Conservation (phyloP, 768 basidiomycete species). For the Amylocystis lapponica region DNA sequence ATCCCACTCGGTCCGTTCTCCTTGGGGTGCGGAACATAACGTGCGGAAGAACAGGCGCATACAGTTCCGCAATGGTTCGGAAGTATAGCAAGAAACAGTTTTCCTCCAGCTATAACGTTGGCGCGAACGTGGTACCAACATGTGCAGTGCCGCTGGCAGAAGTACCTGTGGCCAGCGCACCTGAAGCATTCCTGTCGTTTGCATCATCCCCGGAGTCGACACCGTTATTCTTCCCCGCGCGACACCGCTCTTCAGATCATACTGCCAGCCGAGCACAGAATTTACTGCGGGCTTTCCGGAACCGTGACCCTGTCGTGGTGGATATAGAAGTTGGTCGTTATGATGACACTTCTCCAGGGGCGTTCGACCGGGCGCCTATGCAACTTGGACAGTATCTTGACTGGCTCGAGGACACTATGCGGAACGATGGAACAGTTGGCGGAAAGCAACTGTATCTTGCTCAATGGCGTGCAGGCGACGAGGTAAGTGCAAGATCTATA, state of each 20-base stretch:
- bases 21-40: too few species aligned
- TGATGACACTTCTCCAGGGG: conserved; percentile 2
- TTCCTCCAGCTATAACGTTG: too few species aligned
- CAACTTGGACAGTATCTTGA: conserved; percentile 14
- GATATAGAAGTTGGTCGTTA: conserved; percentile 21
- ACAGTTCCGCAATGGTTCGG: too few species aligned
- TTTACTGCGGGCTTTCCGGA: conserved; percentile 11
- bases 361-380: conserved; percentile 11
- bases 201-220: not conserved
- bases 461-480: conserved; percentile 16
- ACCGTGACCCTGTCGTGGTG: conserved; percentile 10
- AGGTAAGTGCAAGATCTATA: conserved; percentile 10
- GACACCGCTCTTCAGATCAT: too few species aligned
- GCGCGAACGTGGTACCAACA: too few species aligned
- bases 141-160: too few species aligned
- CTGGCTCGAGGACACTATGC: conserved; percentile 13
- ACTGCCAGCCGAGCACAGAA: not conserved
- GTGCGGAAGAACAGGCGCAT: too few species aligned
- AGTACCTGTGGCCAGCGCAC: not conserved
- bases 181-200: not conserved
- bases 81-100: too few species aligned
- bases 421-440: conserved; percentile 1
- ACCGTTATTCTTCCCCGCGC: too few species aligned
- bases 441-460: conserved; percentile 12
- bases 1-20: too few species aligned